Evolutionary conservation across 768 basidiomycete species (phyloP).

Genomic region (Postia placenta): DNA sequence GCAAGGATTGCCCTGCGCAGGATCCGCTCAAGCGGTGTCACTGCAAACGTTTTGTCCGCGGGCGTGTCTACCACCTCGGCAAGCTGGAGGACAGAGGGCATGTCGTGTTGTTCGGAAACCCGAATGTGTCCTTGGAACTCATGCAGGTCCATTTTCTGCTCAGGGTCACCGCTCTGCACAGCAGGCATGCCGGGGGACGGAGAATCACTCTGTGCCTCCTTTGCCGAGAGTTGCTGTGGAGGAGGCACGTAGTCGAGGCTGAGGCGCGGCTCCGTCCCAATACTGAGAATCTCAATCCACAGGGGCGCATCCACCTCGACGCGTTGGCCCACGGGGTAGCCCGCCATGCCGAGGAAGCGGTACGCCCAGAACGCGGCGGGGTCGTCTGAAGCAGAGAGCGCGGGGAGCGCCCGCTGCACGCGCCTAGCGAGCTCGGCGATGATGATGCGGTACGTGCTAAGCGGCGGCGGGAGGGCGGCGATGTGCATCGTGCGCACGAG

Average conservation of each 20-base stretch:
- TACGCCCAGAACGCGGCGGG: conserved; percentile 11
- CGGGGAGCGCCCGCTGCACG: conserved; percentile 7
- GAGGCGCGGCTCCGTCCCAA: conserved; percentile 10
- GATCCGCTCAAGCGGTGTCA: conserved; percentile 11
- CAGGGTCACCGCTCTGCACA: neutral
- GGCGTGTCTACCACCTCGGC: neutral
- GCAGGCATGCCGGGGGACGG: no score
- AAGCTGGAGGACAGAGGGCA: conserved; percentile 10
- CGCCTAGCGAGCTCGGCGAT: conserved; percentile 9
- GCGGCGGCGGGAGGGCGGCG: conserved; percentile 3
- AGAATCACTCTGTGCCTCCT: no score
- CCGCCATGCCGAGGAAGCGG: conserved; percentile 18
- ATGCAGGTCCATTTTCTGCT: neutral
- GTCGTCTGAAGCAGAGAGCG: neutral
- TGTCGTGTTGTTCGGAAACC: conserved; percentile 1
- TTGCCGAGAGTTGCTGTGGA: neutral
- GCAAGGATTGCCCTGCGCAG: conserved; percentile 11
- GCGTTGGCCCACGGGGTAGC: neutral
- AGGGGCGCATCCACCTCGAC: conserved; percentile 9
- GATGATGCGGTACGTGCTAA: conserved; percentile 15
- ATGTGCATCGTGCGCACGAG: conserved; percentile 24
- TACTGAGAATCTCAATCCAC: conserved; percentile 10
- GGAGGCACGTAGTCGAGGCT: conserved; percentile 9
- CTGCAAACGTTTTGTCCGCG: neutral
- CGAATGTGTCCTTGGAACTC: neutral